Evolutionary conservation across 805 yeast genomes (phyloP).

Genomic region (Saturnispora silvae): DNA sequence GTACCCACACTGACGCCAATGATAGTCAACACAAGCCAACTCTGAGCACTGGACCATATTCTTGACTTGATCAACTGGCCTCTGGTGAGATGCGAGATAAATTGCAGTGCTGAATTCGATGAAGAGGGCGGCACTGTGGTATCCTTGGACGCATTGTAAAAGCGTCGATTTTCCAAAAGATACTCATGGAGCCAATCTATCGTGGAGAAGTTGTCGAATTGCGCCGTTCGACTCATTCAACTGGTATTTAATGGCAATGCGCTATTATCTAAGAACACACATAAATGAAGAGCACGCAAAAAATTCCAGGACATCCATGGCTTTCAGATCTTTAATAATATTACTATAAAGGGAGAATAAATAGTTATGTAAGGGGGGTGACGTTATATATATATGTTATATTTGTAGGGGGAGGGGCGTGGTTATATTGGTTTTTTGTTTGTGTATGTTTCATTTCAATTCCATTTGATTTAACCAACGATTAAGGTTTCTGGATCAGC

Average conservation of each 20-base stretch:
- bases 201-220: slow-evolving; percentile 53
- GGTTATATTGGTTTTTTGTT: not conserved
- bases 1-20: slow-evolving; percentile 74
- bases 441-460: not conserved
- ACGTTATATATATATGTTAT: no score
- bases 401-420: not conserved
- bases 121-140: slow-evolving; percentile 8
- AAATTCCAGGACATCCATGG: no score
- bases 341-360: not conserved
- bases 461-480: slow-evolving; percentile 54
- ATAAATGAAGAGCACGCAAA: no score
- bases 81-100: slow-evolving; percentile 9
- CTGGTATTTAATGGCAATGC: no score
- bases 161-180: slow-evolving; percentile 33
- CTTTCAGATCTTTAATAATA: no score
- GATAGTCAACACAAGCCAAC: slow-evolving; percentile 64
- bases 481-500: slow-evolving; percentile 66
- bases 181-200: slow-evolving; percentile 65
- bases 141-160: slow-evolving; percentile 13
- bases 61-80: slow-evolving; percentile 9
- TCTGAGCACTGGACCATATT: slow-evolving; percentile 30
- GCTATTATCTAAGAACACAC: no score
- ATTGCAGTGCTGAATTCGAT: slow-evolving; percentile 8
- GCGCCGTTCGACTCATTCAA: slow-evolving; percentile 4
- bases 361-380: not conserved